Evolutionary conservation across 2,329 filamentous ascomycete species (phyloP), one percentile per base, ranked within the genome.

Genomic region (Monilinia aucupariae): DNA sequence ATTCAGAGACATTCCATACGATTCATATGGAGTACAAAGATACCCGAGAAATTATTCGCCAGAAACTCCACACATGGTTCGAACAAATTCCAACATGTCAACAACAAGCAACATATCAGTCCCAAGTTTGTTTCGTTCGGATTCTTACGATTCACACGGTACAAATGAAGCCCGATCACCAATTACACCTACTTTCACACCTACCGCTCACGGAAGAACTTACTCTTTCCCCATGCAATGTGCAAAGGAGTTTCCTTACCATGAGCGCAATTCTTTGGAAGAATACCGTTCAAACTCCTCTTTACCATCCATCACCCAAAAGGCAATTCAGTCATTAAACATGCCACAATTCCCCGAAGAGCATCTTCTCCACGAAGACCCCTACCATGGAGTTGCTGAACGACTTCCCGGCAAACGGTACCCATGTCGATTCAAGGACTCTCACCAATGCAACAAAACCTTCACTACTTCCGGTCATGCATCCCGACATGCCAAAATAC

Each of bases 381-480:
- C 51, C 6, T 58, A 50, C n/a, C 68, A 68, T 30, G 63, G 62
- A 13, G 59, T 55, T 48, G 49, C 56, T 20, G 65, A 59, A 51
- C 50, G 41, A 15, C 56, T 2, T 54, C 59, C 20, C 67, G 69
- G 15, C 64, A 91, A 87, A 83, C 82, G 87, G 64, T 91, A 90
- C 70, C 87, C 88, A 1, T 92, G 89, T 74, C 86, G 88, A 30
- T 88, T 87, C 72, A 84, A 86, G 41, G 87, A 91, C 66, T 82
- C 81, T 59, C 87, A 85, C 69, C 83, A 85, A 48, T 93, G 90
- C 77, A 84, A 83, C 70, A 90, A 91, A 78, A 90, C 85, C 13
- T 93, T 93, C 74, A 92, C 90, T 64, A 93, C 90, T 3, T 92
- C 90, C 0, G 90, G 90, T 50, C 90, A 93, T 71, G 89, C 90